These are phyloP conservation scores for Yamadazyma ubonensis DNA, from an alignment of 805 yeast genomes.

Conservation along the genomic window DNA sequence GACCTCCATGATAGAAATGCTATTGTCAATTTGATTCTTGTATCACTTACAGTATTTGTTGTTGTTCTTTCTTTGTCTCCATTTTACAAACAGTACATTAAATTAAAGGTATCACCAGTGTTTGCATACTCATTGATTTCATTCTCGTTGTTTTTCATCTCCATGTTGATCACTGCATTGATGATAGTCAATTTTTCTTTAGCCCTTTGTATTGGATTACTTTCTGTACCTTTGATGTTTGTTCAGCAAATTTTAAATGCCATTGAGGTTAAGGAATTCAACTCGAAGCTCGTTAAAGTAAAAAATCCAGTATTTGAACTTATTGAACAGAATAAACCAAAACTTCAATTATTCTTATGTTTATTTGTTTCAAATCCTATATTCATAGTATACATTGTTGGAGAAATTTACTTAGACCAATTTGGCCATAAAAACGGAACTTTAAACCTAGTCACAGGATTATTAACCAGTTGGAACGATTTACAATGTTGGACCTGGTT, in stretches of 20 bases:
- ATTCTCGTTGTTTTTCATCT: conserved; percentile 53
- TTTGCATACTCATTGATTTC: conserved; percentile 36
- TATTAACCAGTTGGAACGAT: conserved; percentile 63
- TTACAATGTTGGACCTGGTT: conserved; percentile 87
- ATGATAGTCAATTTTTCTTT: conserved; percentile 83
- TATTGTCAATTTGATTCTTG: conserved; percentile 18
- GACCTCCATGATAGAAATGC: conserved; percentile 15
- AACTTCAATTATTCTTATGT: conserved; percentile 30
- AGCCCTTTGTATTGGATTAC: conserved; percentile 66
- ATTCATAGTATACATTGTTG: conserved; percentile 24
- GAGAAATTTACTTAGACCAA: conserved; percentile 27
- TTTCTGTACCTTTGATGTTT: conserved; percentile 75
- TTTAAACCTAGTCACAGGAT: conserved; percentile 45
- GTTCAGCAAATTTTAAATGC: conserved; percentile 37
- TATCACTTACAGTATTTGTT: conserved; percentile 16
- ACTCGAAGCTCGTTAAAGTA: conserved; percentile 3
- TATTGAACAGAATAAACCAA: conserved; percentile 14
- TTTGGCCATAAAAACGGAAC: conserved; percentile 30
- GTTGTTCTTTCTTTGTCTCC: conserved; percentile 18
- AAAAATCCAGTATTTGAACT: conserved; percentile 11
- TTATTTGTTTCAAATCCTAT: conserved; percentile 55
- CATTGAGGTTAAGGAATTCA: conserved; percentile 11
- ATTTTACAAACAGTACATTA: conserved; percentile 5
- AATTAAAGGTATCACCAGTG: conserved; percentile 19
- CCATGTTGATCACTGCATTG: conserved; percentile 69